These are phyloP conservation scores for Posidonia oceanica DNA, from an alignment of 116 monocot species.

Conservation along the genomic window DNA sequence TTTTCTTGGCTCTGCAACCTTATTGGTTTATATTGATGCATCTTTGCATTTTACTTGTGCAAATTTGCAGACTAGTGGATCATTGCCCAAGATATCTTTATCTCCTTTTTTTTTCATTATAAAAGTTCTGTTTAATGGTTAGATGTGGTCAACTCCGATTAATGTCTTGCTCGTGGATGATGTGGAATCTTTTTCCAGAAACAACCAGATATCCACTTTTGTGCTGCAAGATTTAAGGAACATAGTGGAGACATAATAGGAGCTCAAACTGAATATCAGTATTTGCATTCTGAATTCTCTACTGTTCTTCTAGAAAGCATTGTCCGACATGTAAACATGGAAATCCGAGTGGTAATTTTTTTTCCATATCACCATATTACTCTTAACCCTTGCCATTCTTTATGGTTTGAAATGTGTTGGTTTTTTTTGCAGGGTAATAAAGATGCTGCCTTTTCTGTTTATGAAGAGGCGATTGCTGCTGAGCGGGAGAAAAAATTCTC, in stretches of 20 bases:
- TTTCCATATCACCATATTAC: not conserved
- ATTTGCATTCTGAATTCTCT: conserved; percentile 64
- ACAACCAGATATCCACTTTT: conserved; percentile 92
- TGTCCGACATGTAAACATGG: conserved; percentile 87
- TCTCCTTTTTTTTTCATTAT: not conserved
- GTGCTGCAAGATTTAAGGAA: conserved; percentile 94
- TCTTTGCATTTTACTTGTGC: no score
- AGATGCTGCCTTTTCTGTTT: conserved; percentile 71
- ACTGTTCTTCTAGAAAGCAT: conserved; percentile 70
- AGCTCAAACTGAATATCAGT: conserved; percentile 72
- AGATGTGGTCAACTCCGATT: not conserved
- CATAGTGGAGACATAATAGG: conserved; percentile 64
- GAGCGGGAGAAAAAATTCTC: conserved; percentile 78
- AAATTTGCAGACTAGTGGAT: not conserved
- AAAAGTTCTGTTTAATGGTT: not conserved
- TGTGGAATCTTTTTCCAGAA: conserved; percentile 43
- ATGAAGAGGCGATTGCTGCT: conserved; percentile 69
- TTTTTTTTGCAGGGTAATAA: conserved; percentile 49
- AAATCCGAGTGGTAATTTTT: conserved; percentile 59
- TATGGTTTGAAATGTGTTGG: not conserved
- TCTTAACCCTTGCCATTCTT: not conserved
- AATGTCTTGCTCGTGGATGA: not conserved
- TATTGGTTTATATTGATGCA: not conserved
- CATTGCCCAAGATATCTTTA: not conserved
- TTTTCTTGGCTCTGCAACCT: not conserved